phyloP scores from a whole-genome alignment of 2,329 filamentous ascomycete species.

The Verticillium albo-atrum region DNA sequence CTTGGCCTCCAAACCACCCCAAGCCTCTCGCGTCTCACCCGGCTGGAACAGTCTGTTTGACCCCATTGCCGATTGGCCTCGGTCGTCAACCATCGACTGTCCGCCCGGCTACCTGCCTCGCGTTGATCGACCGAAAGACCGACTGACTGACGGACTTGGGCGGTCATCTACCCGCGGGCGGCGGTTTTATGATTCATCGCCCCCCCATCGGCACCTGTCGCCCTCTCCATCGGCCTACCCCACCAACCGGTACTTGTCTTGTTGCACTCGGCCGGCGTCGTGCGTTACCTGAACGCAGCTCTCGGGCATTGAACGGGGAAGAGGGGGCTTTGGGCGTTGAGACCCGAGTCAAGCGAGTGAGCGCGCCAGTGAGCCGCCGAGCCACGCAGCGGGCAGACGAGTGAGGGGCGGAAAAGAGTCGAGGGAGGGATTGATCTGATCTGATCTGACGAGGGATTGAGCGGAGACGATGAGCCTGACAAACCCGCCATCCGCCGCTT shows the following conservation, averaged over 20 bases:
- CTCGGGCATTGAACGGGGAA: background rate
- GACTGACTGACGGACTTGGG: background rate
- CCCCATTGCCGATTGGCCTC: background rate
- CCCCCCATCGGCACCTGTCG: background rate
- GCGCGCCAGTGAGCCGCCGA: background rate
- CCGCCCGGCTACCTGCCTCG: background rate
- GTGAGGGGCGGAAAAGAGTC: background rate
- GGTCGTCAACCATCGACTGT: background rate
- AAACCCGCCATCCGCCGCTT: slow-evolving; percentile 47
- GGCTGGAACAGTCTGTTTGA: background rate
- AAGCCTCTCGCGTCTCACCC: background rate
- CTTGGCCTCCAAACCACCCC: background rate
- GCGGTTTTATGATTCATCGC: background rate
- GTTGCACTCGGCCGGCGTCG: background rate
- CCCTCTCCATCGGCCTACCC: background rate
- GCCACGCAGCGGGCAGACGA: background rate
- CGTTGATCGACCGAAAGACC: background rate
- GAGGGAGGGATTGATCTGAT: too few species aligned
- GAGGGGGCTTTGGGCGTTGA: background rate
- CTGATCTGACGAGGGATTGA: background rate
- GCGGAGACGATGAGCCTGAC: slow-evolving; percentile 43
- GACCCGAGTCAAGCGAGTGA: background rate
- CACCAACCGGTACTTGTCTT: background rate
- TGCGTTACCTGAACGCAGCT: background rate
- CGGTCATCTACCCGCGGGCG: background rate